Percentiles rank a stretch among this genome's conserved stretches.
phyloP scores from a whole-genome alignment of 805 yeast species.

The Kodamaea leandrae region DNA sequence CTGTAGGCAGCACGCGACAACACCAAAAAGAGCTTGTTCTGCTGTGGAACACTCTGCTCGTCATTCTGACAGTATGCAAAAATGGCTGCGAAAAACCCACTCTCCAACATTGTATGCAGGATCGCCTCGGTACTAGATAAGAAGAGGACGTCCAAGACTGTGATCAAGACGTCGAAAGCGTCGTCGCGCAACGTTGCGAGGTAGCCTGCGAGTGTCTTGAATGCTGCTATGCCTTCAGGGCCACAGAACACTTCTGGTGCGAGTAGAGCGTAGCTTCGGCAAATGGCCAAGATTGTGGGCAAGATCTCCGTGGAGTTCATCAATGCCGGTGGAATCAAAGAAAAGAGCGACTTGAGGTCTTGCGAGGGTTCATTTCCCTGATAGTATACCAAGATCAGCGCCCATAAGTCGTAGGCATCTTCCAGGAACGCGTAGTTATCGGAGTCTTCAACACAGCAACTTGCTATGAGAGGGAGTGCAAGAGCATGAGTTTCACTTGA shows the following conservation, averaged over 20 bases:
- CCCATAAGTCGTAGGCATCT: constrained; percentile 87
- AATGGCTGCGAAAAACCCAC: constrained; percentile 38
- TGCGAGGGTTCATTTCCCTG: constrained; percentile 4
- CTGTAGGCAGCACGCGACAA: constrained; percentile 36
- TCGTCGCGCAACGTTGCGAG: constrained; percentile 68
- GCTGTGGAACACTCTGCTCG: constrained; percentile 39
- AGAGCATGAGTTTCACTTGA: constrained; percentile 50
- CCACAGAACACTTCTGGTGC: constrained; percentile 38
- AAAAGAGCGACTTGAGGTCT: constrained; percentile 47
- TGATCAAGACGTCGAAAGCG: constrained; percentile 53
- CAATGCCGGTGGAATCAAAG: constrained; percentile 55
- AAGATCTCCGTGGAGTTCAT: constrained; percentile 71
- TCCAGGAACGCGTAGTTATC: constrained; percentile 58
- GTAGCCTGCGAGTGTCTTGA: constrained; percentile 52
- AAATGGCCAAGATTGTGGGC: constrained; percentile 58
- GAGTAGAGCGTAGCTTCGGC: constrained; percentile 60
- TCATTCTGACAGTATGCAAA: constrained; percentile 42
- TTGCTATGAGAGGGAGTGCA: constrained; percentile 61
- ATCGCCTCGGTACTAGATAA: constrained; percentile 32
- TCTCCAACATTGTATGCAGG: constrained; percentile 38
- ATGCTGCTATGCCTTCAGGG: constrained; percentile 28
- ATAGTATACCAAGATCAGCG: constrained; percentile 64
- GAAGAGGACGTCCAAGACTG: constrained; percentile 51
- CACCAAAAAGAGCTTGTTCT: constrained; percentile 37
- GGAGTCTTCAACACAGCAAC: constrained; percentile 53